Base-by-base conservation (phyloP, 1,284 basidiomycete species). In the Meripilus lineatus region DNA sequence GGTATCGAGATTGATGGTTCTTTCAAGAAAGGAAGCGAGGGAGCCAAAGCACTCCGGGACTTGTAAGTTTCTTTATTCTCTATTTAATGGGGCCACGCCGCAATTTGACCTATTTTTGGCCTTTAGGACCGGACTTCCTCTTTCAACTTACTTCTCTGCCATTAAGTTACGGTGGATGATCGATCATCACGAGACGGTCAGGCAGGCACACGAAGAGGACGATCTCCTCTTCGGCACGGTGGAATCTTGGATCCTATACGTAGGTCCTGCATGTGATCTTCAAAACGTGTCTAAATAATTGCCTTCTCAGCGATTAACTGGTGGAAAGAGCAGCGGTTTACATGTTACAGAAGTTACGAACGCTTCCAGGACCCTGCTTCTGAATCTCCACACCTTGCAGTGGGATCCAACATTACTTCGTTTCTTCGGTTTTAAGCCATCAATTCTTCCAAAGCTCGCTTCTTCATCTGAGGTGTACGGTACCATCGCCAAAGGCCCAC, bases 91-190 rank as follows among this genome's bases (percentile, higher is more conserved):
- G 46, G 21, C 35, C 36, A 34, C 23, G 37, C 41, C 38, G 36
- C n/a, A 14, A 28, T 20, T 13, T 46, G 39, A 15, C 41, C 46
- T 48, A 15, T 40, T 28, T 46, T 35, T 32, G 46, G 40, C 21
- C 40, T 25, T 28, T 45, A 93, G 88, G 44, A 96, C 92, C 36
- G 93, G 93, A 28, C 75, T 96, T 32, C 89, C 89, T n/a, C 71
- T 98, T 17, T 95, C 92, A 17, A 97, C 94, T 0, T 98, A 98
- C 68, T 98, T 98, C 67, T 94, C 93, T 7, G 93, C 89, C 3
- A 86, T 95, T 67, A 99, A 98, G 70, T 74, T 97, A 47, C 80
- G 89, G 37, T 99, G 95, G 95, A 93, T 99, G 87, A 79, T 96
- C 49, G 89, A 95, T 63, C 84, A 98, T 63, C 67, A 89, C 54